These are phyloP conservation scores for Phalaenopsis aphrodite DNA, from an alignment of 106 monocot species.

Conservation along the genomic window DNA sequence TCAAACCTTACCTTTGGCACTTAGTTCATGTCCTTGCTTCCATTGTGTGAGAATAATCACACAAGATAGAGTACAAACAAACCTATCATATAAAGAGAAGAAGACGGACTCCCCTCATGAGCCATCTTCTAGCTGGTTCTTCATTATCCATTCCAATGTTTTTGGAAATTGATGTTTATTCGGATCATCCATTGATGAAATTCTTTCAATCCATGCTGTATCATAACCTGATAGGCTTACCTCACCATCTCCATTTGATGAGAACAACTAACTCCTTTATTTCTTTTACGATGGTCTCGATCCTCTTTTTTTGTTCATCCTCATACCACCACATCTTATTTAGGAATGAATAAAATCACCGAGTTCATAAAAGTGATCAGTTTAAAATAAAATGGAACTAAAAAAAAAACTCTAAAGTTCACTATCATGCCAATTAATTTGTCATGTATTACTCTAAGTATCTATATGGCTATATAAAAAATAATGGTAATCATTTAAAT, in stretches of 20 bases:
- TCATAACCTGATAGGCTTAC: conserved; percentile 2
- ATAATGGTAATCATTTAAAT: no score
- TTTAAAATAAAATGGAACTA: no score
- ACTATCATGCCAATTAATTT: no score
- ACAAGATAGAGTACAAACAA: conserved; percentile 15
- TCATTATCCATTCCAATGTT: neutral
- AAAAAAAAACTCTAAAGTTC: no score
- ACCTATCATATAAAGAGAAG: neutral
- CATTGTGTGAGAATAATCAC: conserved; percentile 11
- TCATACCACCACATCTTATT: no score
- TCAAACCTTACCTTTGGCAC: neutral
- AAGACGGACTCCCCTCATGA: neutral
- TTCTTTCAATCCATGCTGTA: conserved; percentile 7
- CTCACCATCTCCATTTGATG: neutral
- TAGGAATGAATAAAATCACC: no score
- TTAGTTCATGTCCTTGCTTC: conserved; percentile 4
- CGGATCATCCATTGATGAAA: neutral
- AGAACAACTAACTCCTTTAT: neutral
- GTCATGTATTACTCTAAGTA: no score
- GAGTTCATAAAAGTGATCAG: no score
- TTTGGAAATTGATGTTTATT: neutral
- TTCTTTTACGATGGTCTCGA: neutral
- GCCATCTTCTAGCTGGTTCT: neutral
- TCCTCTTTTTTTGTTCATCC: neutral
- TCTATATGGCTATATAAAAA: no score